These are phyloP conservation scores for Calonectria crousiana DNA, from an alignment of 2,329 filamentous ascomycete genomes.

Conservation along the genomic window DNA sequence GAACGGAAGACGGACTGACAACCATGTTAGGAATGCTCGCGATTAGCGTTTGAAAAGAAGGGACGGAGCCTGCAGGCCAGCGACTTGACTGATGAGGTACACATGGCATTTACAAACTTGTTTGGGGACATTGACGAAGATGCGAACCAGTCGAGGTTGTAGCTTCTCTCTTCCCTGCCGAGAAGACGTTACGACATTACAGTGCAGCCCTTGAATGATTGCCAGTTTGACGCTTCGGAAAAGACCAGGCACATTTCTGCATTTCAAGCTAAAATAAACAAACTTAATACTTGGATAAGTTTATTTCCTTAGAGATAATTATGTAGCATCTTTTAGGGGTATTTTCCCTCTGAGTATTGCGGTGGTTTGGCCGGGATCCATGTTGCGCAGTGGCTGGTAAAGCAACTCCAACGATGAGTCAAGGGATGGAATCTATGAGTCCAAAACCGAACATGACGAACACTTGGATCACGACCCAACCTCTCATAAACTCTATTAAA, in stretches of 20 bases:
- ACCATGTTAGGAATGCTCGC: constrained; percentile 76
- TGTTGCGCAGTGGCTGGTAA: background rate
- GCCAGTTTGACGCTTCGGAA: background rate
- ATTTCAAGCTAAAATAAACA: background rate
- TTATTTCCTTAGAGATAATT: background rate
- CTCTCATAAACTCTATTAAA: background rate
- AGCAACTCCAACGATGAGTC: background rate
- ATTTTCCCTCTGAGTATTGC: too few relatives aligned
- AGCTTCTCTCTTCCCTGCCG: background rate
- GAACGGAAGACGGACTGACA: constrained; percentile 22
- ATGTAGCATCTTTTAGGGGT: too few relatives aligned
- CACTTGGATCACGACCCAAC: background rate
- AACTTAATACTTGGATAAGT: background rate
- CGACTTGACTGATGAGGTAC: constrained; percentile 92
- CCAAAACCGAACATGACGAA: background rate
- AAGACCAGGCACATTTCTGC: background rate
- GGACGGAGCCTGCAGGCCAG: constrained; percentile 92
- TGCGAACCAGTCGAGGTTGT: constrained; percentile 51
- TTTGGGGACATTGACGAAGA: constrained; percentile 77
- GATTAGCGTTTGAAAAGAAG: constrained; percentile 85
- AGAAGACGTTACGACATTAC: background rate
- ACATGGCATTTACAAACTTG: constrained; percentile 81
- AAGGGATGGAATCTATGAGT: background rate
- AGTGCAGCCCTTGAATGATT: background rate
- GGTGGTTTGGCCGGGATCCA: too few relatives aligned